Conservation (phyloP, 2,329 filamentous ascomycete genomes). For the Bipolaris gigantea region DNA sequence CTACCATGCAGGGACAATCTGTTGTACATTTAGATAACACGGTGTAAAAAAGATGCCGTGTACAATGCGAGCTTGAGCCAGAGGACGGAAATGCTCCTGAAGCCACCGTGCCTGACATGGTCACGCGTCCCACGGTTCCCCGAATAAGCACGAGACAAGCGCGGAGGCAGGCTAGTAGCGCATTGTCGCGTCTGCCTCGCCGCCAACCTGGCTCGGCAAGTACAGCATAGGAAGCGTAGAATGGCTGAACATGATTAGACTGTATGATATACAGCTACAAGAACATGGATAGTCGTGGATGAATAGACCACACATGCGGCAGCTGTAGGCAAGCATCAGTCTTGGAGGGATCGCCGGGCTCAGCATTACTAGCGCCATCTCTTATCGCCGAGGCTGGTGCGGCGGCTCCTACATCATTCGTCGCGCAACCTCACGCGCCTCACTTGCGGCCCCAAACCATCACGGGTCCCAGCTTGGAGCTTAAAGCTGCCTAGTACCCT, state of each 20-base stretch:
- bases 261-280: not conserved
- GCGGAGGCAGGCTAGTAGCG: not conserved
- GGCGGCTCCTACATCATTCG: conserved; percentile 12
- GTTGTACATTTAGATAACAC: not conserved
- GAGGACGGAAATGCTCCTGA: not conserved
- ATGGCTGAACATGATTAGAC: not conserved
- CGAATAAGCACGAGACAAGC: conserved; percentile 8
- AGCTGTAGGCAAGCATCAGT: not conserved
- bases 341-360: not conserved
- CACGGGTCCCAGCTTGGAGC: conserved; percentile 26
- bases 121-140: conserved; percentile 13
- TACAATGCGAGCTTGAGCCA: not conserved
- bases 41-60: not conserved
- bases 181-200: not conserved
- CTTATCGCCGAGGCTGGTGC: conserved; percentile 29
- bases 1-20: not conserved
- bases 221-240: too few relatives aligned
- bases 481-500: conserved; percentile 25
- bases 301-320: not conserved
- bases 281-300: not conserved
- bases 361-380: conserved; percentile 12
- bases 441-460: conserved; percentile 23
- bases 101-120: conserved; percentile 1
- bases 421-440: conserved; percentile 38
- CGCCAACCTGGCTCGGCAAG: not conserved